phyloP scores from a whole-genome alignment of 805 yeast genomes.

The Kuraishia hungarica region DNA sequence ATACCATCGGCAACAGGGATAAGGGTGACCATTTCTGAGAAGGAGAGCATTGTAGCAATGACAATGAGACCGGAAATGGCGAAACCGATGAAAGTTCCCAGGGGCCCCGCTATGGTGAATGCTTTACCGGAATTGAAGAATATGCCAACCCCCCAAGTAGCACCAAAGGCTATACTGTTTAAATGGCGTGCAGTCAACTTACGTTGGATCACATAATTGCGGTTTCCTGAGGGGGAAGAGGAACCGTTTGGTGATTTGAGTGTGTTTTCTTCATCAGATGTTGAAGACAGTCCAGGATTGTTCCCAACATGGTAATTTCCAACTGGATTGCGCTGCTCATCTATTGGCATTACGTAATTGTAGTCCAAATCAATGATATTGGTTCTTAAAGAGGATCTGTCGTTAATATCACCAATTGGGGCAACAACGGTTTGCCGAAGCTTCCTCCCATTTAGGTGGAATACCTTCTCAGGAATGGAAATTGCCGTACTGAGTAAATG shows the following conservation, averaged over 20 bases:
- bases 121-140: slow-evolving; percentile 55
- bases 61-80: slow-evolving; percentile 47
- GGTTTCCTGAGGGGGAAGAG: background rate
- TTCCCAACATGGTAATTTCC: too few species aligned
- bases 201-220: slow-evolving; percentile 26
- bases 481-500: background rate
- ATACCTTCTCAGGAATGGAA: background rate
- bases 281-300: too few species aligned
- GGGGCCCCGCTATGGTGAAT: slow-evolving; percentile 52
- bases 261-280: too few species aligned
- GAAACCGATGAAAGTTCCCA: slow-evolving; percentile 55
- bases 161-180: slow-evolving; percentile 60
- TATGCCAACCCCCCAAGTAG: slow-evolving; percentile 58
- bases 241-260: too few species aligned
- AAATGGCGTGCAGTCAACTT: slow-evolving; percentile 46
- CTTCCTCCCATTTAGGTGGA: background rate
- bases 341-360: background rate
- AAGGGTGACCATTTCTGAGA: slow-evolving; percentile 61
- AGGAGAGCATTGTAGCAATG: slow-evolving; percentile 46
- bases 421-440: too few species aligned
- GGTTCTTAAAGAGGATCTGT: background rate
- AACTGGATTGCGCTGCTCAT: background rate
- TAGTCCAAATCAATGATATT: background rate
- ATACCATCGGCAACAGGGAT: slow-evolving; percentile 61
- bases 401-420: too few species aligned